phyloP scores from a whole-genome alignment of 352 stramenopile species.

The Aphanomyces stellatus region DNA sequence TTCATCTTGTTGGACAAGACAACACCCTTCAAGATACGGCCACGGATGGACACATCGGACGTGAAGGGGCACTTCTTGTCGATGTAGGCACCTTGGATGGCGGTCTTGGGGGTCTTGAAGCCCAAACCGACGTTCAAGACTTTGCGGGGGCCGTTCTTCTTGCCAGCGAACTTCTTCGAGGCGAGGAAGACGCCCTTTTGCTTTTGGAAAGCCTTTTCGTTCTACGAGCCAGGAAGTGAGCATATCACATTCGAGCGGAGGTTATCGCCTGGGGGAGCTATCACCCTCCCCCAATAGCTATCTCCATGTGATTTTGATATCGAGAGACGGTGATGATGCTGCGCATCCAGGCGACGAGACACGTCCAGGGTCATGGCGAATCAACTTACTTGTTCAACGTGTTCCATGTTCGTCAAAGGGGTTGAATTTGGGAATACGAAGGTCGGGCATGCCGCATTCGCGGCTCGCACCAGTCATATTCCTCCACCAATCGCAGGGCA shows the following conservation, averaged over 20 bases:
- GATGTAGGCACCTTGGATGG: slow-evolving; percentile 94
- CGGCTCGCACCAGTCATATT: slow-evolving; percentile 17
- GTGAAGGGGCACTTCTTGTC: slow-evolving; percentile 99
- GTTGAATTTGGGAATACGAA: slow-evolving; percentile 21
- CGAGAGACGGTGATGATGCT: not conserved
- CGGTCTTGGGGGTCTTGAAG: slow-evolving; percentile 98
- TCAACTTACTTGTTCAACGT: slow-evolving; percentile 66
- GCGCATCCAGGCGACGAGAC: not conserved
- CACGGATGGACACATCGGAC: slow-evolving; percentile 98
- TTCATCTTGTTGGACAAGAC: slow-evolving; percentile 99
- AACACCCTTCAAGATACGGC: slow-evolving; percentile 96
- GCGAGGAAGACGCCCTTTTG: slow-evolving; percentile 98
- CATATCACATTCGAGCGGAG: slow-evolving; percentile 23
- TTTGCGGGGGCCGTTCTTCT: slow-evolving; percentile 94
- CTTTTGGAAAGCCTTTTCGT: slow-evolving; percentile 99
- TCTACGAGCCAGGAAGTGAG: slow-evolving; percentile 43
- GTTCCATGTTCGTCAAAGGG: slow-evolving; percentile 48
- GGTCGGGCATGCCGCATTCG: not conserved
- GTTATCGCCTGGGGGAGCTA: slow-evolving; percentile 80
- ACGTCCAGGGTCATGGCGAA: not conserved
- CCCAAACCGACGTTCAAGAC: slow-evolving; percentile 96
- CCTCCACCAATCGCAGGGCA: slow-evolving; percentile 1
- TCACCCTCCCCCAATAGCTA: slow-evolving; percentile 55
- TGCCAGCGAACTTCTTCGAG: slow-evolving; percentile 91
- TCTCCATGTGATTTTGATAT: slow-evolving; percentile 19